phyloP scores from a whole-genome alignment of 1,139 yeast species.

The Meyerozyma carpophila region DNA sequence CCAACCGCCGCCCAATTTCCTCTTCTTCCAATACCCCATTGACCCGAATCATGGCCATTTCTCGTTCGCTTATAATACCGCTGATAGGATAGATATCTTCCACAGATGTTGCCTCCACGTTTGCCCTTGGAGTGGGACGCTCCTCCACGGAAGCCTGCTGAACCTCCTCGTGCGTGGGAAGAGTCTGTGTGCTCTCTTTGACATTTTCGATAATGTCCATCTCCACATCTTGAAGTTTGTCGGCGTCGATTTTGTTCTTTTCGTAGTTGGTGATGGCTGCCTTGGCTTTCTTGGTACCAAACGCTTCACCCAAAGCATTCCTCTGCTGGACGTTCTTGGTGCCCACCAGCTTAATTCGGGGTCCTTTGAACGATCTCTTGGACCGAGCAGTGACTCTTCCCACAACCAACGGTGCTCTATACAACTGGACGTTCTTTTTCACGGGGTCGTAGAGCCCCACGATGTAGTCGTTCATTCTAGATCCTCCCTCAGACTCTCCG shows the following conservation, averaged over 20 bases:
- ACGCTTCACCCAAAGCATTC: slow-evolving; percentile 86
- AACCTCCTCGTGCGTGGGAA: slow-evolving; percentile 66
- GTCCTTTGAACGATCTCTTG: slow-evolving; percentile 51
- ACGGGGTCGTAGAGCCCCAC: slow-evolving; percentile 69
- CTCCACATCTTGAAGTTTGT: slow-evolving; percentile 66
- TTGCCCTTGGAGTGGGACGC: slow-evolving; percentile 79
- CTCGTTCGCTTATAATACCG: slow-evolving; percentile 64
- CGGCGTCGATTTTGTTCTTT: slow-evolving; percentile 82
- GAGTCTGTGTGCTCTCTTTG: slow-evolving; percentile 58
- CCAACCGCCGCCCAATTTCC: slow-evolving; percentile 44
- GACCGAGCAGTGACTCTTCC: slow-evolving; percentile 53
- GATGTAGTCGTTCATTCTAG: slow-evolving; percentile 40
- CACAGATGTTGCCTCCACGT: slow-evolving; percentile 70
- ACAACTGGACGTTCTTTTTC: slow-evolving; percentile 53
- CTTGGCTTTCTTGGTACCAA: slow-evolving; percentile 96
- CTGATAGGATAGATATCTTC: slow-evolving; percentile 77
- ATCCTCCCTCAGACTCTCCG: slow-evolving; percentile 47
- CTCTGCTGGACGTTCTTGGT: slow-evolving; percentile 56
- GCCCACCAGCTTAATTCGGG: slow-evolving; percentile 54
- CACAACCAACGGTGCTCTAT: slow-evolving; percentile 53
- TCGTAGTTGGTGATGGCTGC: slow-evolving; percentile 79
- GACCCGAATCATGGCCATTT: slow-evolving; percentile 60
- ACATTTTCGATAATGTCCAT: slow-evolving; percentile 80
- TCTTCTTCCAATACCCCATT: slow-evolving; percentile 47
- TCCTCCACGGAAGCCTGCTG: slow-evolving; percentile 51